These are phyloP conservation scores for Gossypium rotundifolium DNA, from an alignment of 345 rosid species.

Conservation along the genomic window DNA sequence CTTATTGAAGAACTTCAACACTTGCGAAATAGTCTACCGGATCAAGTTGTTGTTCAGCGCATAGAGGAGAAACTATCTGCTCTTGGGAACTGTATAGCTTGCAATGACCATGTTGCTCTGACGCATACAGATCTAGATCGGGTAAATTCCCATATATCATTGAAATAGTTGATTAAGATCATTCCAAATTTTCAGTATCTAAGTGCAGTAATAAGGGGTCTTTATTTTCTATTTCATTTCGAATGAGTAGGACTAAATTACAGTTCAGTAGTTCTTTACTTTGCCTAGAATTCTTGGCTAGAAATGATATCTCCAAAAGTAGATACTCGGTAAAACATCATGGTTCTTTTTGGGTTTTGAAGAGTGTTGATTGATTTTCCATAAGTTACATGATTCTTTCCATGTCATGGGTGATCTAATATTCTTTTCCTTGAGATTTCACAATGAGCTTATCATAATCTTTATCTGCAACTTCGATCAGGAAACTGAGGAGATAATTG, in stretches of 20 bases:
- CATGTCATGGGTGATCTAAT: neutral
- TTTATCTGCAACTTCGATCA: constrained; percentile 8
- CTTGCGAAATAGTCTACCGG: constrained; percentile 91
- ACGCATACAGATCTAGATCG: constrained; percentile 88
- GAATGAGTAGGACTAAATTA: neutral
- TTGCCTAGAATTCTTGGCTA: neutral
- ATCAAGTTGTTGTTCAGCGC: constrained; percentile 81
- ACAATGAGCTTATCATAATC: neutral
- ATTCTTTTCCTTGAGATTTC: neutral
- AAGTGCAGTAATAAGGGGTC: too few species aligned
- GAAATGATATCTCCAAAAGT: neutral
- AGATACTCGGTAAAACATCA: neutral
- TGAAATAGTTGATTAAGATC: neutral
- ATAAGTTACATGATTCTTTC: too few species aligned
- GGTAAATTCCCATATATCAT: constrained; percentile 25
- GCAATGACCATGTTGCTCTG: constrained; percentile 96
- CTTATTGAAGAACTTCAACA: constrained; percentile 72
- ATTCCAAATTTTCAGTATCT: neutral
- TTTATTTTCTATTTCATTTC: neutral
- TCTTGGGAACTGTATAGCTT: constrained; percentile 88
- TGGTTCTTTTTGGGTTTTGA: neutral
- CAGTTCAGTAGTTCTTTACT: too few species aligned
- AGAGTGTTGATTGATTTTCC: too few species aligned
- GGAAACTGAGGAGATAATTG: constrained; percentile 91
- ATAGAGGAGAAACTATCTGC: constrained; percentile 93